A percentile compares a stretch with the other conserved stretches of the same genome.
Evolutionary conservation across 2,329 filamentous ascomycete genomes (phyloP).

Genomic region (Cercospora nicotianae): DNA sequence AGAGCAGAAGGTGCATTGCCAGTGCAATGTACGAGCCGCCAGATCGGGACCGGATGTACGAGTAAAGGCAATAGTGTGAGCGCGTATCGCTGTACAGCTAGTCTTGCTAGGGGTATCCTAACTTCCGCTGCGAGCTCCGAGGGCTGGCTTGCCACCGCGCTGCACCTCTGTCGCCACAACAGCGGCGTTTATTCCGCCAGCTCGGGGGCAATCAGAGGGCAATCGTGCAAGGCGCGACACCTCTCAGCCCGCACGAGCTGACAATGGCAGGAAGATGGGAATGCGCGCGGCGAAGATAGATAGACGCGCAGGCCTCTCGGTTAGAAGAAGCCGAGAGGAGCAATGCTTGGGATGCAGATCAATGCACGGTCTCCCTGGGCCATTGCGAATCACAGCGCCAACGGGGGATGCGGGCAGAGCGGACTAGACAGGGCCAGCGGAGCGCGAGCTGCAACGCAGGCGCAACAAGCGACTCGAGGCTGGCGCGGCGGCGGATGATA

Average conservation of each 20-base stretch:
- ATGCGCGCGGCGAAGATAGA: not conserved
- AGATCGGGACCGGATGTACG: not conserved
- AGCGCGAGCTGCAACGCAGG: not conserved
- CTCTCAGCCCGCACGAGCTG: not conserved
- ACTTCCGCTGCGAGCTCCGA: not conserved
- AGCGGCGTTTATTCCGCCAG: not conserved
- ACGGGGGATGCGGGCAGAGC: constrained; percentile 7
- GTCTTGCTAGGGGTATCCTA: not conserved
- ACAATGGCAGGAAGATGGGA: not conserved
- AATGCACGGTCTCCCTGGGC: constrained; percentile 3
- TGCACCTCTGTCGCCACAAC: not conserved
- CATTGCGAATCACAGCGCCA: constrained; percentile 10
- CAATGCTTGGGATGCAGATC: constrained; percentile 14
- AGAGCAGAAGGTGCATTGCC: not conserved
- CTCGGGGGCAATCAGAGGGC: not conserved
- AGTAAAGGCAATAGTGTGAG: not conserved
- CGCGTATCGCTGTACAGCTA: not conserved
- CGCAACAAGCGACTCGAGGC: not conserved
- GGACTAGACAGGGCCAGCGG: constrained; percentile 8
- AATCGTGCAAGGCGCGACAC: not conserved
- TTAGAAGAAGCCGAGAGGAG: constrained; percentile 11
- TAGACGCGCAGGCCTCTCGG: constrained; percentile 4
- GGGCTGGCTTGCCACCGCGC: not conserved
- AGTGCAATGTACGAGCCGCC: not conserved
- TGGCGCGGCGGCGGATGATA: not conserved